Evolutionary conservation across 1,139 yeast genomes (phyloP).

Genomic region (Hanseniaspora sp.): DNA sequence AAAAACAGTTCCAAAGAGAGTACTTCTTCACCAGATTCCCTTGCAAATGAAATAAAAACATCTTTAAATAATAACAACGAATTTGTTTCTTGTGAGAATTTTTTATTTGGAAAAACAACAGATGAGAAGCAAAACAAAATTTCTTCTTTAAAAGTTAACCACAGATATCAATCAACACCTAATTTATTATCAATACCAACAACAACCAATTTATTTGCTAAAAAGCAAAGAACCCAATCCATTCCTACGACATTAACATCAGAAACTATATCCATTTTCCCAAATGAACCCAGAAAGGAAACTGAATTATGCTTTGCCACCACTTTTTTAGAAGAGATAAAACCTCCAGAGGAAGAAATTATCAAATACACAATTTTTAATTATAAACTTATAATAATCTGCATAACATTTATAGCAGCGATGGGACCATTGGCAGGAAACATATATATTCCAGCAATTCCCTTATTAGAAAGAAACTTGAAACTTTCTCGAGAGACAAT

Average conservation of each 20-base stretch:
- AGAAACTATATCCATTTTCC: neutral
- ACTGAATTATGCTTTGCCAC: neutral
- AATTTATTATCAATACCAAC: neutral
- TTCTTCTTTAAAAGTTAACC: neutral
- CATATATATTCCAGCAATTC: constrained; percentile 47
- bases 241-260: neutral
- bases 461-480: constrained; percentile 37
- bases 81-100: neutral
- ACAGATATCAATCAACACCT: neutral
- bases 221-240: neutral
- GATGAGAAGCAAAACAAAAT: neutral
- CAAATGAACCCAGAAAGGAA: neutral
- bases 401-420: constrained; percentile 34
- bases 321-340: neutral
- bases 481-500: constrained; percentile 37
- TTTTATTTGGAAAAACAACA: neutral
- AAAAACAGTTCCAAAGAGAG: neutral
- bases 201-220: too few relatives aligned
- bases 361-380: constrained; percentile 24
- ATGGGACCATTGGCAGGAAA: constrained; percentile 53
- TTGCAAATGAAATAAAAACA: too few relatives aligned
- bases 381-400: neutral
- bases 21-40: neutral
- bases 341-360: neutral
- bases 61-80: too few relatives aligned